Evolutionary conservation across 2,329 filamentous ascomycete species (phyloP).

Genomic region (Arthroderma sp.): DNA sequence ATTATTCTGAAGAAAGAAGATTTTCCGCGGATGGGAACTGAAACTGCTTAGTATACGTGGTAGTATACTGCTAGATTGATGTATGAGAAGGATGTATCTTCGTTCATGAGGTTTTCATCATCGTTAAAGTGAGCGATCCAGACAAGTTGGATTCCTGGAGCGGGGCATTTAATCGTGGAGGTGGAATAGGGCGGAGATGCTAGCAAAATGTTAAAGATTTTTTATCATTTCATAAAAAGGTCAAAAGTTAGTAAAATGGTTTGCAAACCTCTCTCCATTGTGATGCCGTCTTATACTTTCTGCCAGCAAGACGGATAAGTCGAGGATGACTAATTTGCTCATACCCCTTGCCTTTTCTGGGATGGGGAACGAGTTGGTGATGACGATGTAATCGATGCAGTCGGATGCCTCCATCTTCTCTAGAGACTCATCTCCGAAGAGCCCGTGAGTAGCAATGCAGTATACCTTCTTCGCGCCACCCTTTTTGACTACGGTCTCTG

Average conservation of each 20-base stretch:
- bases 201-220: conserved; percentile 1
- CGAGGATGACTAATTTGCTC: conserved; percentile 77
- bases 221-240: neutral
- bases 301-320: conserved; percentile 73
- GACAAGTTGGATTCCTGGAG: neutral
- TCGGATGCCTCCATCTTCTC: conserved; percentile 84
- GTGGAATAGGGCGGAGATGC: conserved; percentile 39
- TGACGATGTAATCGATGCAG: conserved; percentile 85
- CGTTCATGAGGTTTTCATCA: no score
- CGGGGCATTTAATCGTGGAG: conserved; percentile 36
- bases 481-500: conserved; percentile 88
- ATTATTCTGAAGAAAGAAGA: no score
- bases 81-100: no score
- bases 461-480: conserved; percentile 88
- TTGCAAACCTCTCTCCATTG: conserved; percentile 71
- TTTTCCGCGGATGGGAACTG: no score
- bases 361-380: conserved; percentile 96
- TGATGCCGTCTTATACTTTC: conserved; percentile 94
- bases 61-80: no score
- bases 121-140: no score
- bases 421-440: conserved; percentile 82
- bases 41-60: no score
- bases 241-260: conserved; percentile 29
- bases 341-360: conserved; percentile 56
- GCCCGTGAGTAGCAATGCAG: conserved; percentile 90